Evolutionary conservation across 2,329 filamentous ascomycete species (phyloP).

Genomic region (Paecilomyces dactylethromorphus): DNA sequence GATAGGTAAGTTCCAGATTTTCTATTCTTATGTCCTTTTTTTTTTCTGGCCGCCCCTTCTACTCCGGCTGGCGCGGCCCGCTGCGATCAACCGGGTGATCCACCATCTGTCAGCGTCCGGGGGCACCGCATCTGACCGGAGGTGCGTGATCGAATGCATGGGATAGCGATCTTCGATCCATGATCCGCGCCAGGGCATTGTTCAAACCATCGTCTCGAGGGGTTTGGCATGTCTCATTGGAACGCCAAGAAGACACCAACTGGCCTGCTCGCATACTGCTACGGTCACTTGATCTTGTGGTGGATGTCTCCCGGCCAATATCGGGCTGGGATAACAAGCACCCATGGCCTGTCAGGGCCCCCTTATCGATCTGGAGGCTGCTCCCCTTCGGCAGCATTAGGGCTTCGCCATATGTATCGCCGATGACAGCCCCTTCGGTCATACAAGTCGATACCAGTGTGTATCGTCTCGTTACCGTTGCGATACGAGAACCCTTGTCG

Average conservation of each 20-base stretch:
- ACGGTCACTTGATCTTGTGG: constrained; percentile 54
- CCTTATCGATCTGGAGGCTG: neutral
- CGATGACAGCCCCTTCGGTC: neutral
- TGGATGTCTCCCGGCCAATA: constrained; percentile 22
- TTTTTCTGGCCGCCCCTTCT: neutral
- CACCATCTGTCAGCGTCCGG: neutral
- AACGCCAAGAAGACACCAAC: constrained; percentile 3
- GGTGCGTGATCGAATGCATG: neutral
- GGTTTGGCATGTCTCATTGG: constrained; percentile 15
- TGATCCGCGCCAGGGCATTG: constrained; percentile 21
- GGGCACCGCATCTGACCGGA: neutral
- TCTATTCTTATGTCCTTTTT: constrained; percentile 13
- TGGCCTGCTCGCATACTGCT: constrained; percentile 48
- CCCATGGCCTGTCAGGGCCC: neutral
- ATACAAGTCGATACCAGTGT: neutral
- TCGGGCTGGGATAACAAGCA: neutral
- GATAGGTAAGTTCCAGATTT: constrained; percentile 71
- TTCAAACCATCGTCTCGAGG: constrained; percentile 16
- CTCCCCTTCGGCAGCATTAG: neutral
- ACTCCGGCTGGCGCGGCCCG: neutral
- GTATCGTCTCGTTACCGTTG: neutral
- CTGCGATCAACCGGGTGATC: neutral
- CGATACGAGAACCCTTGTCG: neutral
- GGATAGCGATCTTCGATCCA: constrained; percentile 20
- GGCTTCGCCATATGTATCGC: neutral